Base-by-base conservation (phyloP, 2,329 filamentous ascomycete genomes). In the Harringtonia lauricola region DNA sequence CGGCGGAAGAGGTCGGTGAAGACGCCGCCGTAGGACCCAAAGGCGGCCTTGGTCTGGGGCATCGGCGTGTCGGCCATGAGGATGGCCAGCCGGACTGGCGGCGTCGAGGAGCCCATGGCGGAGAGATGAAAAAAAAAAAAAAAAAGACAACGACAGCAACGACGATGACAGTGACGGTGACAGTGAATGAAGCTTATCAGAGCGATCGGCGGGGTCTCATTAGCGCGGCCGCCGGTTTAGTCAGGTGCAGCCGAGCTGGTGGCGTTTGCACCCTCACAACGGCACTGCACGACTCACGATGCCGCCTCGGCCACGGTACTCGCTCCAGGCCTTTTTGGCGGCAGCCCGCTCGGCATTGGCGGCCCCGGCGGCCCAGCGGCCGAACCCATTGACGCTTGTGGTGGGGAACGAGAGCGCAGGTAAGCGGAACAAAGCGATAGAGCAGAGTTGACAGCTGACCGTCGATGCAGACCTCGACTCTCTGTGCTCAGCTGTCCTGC, bases 51-150 rank as follows among this genome's bases (percentile, higher is more conserved):
- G 31, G 82, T 76, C 36, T 72, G 63, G 2, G 78, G 73, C 40
- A 83, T 69, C 1, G 87, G 87, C 2, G 76, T 84, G 64, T 95
- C 90, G 67, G 85, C 83, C 70, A 95, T 86, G 52, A 96, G 79
- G 53, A 96, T 74, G 38, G 89, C 88, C 62, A 95, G 82, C 44
- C 85, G 82, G 52, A 90, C 65, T 26, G 76, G 75, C n/a, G 53
- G 46, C 31, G 55, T 45, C 49, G 46, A 50, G 44, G 59, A 64
- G 41, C 42, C 40, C 55, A 53, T 53, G 29, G 13, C 21, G 30
- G 9, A 21, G 13, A 28, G 24, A 33, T 26, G 18, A 34, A 37
- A 14, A 36, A 29, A 30, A 34, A 22, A 46, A 39, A 18, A 42
- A 36, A 18, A 41, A 13, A 13, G 18, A 30, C 21, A 33, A 19